Evolutionary conservation across 2,329 filamentous ascomycete species (phyloP), one percentile per base, ranked within the genome.

Genomic region (Clarireedia monteithiana): DNA sequence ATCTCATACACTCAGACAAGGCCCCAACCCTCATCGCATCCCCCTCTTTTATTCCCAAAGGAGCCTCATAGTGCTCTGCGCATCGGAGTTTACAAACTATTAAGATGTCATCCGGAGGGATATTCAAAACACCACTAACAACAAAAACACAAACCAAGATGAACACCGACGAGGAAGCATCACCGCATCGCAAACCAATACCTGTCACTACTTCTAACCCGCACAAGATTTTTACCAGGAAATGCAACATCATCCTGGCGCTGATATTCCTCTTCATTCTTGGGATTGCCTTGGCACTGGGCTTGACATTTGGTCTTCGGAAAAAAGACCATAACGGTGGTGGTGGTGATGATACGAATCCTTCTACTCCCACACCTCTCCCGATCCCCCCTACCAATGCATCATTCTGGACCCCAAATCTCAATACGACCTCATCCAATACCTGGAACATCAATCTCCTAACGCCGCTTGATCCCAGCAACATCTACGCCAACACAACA

Each of bases 401-500:
- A 20, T 50, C 53, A 20, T 55, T n/a, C 26, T 55, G 53, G 53
- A 26, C 53, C 20, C 53, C 53, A 12, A 55, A 40, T 12, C 38
- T 44, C 4, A 55, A 55, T 12, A 34, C 53, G 12, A 38, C 49
- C n/a, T 47, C 47, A 6, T 42, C 39, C n/a, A 48, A 39, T 17
- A 53, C 56, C 2, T 60, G 58, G 56, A 50, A 60, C 23, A 60
- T 60, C 27, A 40, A 50, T 20, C n/a, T 60, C 15, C 15, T 48
- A 15, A 4, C 45, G 45, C 6, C 47, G 6, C 26, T 60, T 2
- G 55, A 56, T 20, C 53, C 53, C 17, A 14, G 6, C 14, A 56
- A 65, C 55, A 50, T 62, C 52, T 56, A 62, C 64, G 59, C 69
- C 58, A 50, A 59, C 54, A 56, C 46, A 3, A 55, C 53, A 12